Conservation (phyloP, 192 early-diverging fungal species). For the Endogone sp. region DNA sequence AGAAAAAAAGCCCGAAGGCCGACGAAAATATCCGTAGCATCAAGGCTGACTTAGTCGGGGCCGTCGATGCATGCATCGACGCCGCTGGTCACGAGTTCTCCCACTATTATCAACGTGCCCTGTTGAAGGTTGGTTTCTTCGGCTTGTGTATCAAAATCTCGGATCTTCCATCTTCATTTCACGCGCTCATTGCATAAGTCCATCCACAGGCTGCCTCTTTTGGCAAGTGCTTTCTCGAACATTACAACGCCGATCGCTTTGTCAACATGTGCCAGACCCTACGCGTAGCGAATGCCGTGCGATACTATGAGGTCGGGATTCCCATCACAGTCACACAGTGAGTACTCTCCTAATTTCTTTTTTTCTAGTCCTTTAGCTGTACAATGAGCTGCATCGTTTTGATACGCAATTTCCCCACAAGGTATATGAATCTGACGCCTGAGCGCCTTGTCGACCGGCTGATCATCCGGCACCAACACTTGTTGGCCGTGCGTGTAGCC, state of each 20-base stretch:
- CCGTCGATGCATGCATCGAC: slow-evolving; percentile 89
- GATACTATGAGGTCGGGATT: slow-evolving; percentile 81
- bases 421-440: slow-evolving; percentile 53
- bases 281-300: slow-evolving; percentile 87
- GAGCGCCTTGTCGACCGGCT: slow-evolving; percentile 82
- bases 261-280: slow-evolving; percentile 84
- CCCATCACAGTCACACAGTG: slow-evolving; percentile 87
- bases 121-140: slow-evolving; percentile 56
- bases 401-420: not conserved
- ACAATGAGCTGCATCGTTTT: not conserved
- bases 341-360: slow-evolving; percentile 7
- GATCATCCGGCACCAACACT: slow-evolving; percentile 76
- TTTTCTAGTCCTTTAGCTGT: slow-evolving; percentile 1
- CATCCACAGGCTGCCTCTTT: slow-evolving; percentile 75
- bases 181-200: not conserved
- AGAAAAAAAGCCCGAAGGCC: slow-evolving; percentile 79
- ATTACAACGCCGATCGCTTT: slow-evolving; percentile 80
- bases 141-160: not conserved
- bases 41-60: slow-evolving; percentile 69
- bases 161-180: too few relatives aligned
- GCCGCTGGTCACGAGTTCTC: slow-evolving; percentile 89
- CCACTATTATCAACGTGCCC: slow-evolving; percentile 69
- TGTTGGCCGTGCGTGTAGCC: slow-evolving; percentile 83
- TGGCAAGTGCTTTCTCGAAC: slow-evolving; percentile 89
- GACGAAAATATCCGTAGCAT: slow-evolving; percentile 96